A percentile compares a stretch with the other conserved stretches of the same genome.
Evolutionary conservation across 495 filamentous ascomycete species (phyloP).

Genomic region (Cercophora newfieldiana): DNA sequence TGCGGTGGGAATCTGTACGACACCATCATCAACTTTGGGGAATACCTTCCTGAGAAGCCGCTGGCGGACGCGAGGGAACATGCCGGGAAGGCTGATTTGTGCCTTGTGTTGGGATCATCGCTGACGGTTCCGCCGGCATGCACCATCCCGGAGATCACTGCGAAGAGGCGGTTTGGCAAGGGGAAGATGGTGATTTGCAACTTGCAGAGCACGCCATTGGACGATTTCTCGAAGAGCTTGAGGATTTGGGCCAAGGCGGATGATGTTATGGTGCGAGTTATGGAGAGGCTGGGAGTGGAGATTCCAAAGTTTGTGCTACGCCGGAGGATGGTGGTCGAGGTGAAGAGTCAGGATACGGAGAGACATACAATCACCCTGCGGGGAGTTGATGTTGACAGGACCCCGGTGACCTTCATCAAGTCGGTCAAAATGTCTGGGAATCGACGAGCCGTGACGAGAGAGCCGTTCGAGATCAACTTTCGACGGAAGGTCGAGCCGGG

Average conservation of each 20-base stretch:
- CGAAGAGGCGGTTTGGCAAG: slow-evolving; percentile 26
- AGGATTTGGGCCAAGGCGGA: slow-evolving; percentile 39
- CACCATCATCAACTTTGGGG: slow-evolving; percentile 49
- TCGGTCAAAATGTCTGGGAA: slow-evolving; percentile 39
- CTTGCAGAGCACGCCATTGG: slow-evolving; percentile 45
- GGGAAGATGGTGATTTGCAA: slow-evolving; percentile 47
- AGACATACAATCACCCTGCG: slow-evolving; percentile 30
- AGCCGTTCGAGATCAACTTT: slow-evolving; percentile 43
- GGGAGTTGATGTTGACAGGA: slow-evolving; percentile 46
- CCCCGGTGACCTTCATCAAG: slow-evolving; percentile 44
- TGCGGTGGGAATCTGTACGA: slow-evolving; percentile 41
- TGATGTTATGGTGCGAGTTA: slow-evolving; percentile 41
- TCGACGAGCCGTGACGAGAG: slow-evolving; percentile 33
- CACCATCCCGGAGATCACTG: slow-evolving; percentile 41
- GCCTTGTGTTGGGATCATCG: slow-evolving; percentile 46
- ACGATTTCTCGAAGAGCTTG: slow-evolving; percentile 31
- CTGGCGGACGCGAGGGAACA: slow-evolving; percentile 36
- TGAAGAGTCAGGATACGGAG: slow-evolving; percentile 21
- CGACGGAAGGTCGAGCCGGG: slow-evolving; percentile 31
- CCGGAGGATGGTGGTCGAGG: slow-evolving; percentile 32
- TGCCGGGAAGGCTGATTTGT: slow-evolving; percentile 43
- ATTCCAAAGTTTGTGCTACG: slow-evolving; percentile 41
- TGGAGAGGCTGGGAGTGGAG: slow-evolving; percentile 39
- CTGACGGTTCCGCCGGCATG: slow-evolving; percentile 46
- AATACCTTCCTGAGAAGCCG: slow-evolving; percentile 33